These are phyloP conservation scores for Westerdykella ornata DNA, from an alignment of 2,329 filamentous ascomycete species.

Conservation along the genomic window DNA sequence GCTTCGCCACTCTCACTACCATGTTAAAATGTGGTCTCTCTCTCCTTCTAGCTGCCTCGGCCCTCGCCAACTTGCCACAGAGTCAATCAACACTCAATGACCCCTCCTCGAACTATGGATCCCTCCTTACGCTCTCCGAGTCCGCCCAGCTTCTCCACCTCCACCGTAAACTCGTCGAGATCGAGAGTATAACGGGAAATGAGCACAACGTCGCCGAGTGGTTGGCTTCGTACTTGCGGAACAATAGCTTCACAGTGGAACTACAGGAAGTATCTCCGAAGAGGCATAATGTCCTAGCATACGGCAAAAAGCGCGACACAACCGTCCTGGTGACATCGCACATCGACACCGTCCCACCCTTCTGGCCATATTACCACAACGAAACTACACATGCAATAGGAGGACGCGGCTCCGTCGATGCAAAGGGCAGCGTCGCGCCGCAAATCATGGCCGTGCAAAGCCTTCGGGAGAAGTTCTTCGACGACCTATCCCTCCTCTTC, in stretches of 20 bases:
- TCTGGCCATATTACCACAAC: slow-evolving; percentile 58
- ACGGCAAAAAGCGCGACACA: slow-evolving; percentile 46
- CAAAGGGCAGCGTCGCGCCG: slow-evolving; percentile 56
- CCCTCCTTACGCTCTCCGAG: slow-evolving; percentile 13
- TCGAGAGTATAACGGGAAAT: slow-evolving; percentile 62
- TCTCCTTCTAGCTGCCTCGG: no score
- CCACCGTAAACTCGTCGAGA: slow-evolving; percentile 68
- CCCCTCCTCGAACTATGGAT: not conserved
- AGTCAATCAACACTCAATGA: no score
- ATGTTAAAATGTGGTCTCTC: no score
- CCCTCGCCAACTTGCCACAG: no score
- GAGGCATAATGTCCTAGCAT: slow-evolving; percentile 74
- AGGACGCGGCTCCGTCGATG: slow-evolving; percentile 67
- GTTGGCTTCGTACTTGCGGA: slow-evolving; percentile 59
- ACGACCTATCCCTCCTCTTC: slow-evolving; percentile 49
- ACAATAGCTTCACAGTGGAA: slow-evolving; percentile 56
- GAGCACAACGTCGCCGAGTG: slow-evolving; percentile 64
- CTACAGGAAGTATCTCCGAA: slow-evolving; percentile 47
- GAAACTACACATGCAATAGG: slow-evolving; percentile 50
- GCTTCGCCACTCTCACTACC: no score
- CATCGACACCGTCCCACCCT: slow-evolving; percentile 67
- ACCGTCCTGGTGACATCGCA: slow-evolving; percentile 68
- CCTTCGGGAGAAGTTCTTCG: slow-evolving; percentile 42
- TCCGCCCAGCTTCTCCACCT: slow-evolving; percentile 56
- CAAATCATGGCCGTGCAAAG: slow-evolving; percentile 62